Evolutionary conservation across 306 rosid species (phyloP), one percentile per base, ranked within the genome.

Genomic region (Adenanthera pavonina): DNA sequence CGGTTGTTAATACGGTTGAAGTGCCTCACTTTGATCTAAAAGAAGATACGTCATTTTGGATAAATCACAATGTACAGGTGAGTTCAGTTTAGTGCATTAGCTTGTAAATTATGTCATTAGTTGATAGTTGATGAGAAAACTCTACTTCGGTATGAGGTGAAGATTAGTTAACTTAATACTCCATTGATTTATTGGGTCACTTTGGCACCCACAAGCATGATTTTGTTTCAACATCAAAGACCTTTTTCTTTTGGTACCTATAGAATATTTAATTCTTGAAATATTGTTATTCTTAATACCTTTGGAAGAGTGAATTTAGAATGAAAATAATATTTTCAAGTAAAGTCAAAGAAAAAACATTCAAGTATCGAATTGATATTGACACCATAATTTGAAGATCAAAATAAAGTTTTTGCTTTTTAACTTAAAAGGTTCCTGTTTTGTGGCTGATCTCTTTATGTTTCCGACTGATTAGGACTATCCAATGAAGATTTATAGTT

Each of bases 21-120:
- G 99, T 95, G 19, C 98, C 99, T 92, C 94, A 93, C 91, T 95
- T 95, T 75, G 96, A 93, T 78, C 98, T 95, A 20, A 95, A 87
- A 87, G 99, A 95, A 86, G 96, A 95, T 81, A 87, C 96, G 0
- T 95, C 98, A 0, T 95, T 95, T 76, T 95, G 99, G 99, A 93
- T 95, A 83, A 97, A 95, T 48, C 99, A 89, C 80, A 95, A 88
- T 85, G 98, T 93, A 86, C 99, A 95, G 98, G 99, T 92, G 64
- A 75, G 74, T 59, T 51, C n/a, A 17, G 77, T 70, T 62, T 61
- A 9, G 49, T 14, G 62, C 25, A 62, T 61, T 36, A 15, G 6
- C 66, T 51, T 6, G 38, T 16, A 33, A 15, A 44, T 43, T 52
- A 34, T 36, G 19, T 17, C 78, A 34, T n/a, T 51, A 8, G 14